A percentile compares a stretch with the other conserved stretches of the same genome.
phyloP scores from a whole-genome alignment of 306 rosid species.

The Medicago lupulina region DNA sequence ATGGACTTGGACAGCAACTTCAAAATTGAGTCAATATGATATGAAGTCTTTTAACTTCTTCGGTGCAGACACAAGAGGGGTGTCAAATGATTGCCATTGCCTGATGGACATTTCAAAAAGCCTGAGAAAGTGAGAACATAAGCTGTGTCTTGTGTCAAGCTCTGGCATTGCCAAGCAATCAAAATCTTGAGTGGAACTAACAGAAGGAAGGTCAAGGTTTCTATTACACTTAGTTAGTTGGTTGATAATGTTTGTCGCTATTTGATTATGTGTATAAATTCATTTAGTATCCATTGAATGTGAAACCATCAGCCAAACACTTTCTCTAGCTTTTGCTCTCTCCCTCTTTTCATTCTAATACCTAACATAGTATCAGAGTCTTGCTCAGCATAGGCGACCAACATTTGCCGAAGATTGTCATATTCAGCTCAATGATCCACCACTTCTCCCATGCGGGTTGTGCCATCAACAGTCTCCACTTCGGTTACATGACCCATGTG shows the following conservation, averaged over 20 bases:
- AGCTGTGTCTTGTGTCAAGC: constrained; percentile 5
- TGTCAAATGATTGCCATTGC: constrained; percentile 10
- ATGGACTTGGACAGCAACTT: constrained; percentile 8
- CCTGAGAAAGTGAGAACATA: constrained; percentile 27
- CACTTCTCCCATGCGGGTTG: no score
- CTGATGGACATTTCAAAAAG: constrained; percentile 13
- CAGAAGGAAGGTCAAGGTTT: constrained; percentile 3
- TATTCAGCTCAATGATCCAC: no score
- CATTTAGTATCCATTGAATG: no score
- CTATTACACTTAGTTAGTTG: background rate
- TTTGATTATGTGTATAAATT: no score
- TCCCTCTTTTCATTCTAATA: background rate
- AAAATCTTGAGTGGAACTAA: constrained; percentile 17
- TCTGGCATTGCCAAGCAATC: constrained; percentile 35
- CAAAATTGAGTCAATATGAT: constrained; percentile 22
- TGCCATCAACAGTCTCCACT: no score
- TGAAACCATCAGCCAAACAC: no score
- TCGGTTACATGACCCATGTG: no score
- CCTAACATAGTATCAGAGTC: no score
- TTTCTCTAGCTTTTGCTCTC: background rate
- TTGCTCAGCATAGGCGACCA: no score
- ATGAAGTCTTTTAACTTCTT: constrained; percentile 9
- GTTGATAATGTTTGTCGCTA: no score
- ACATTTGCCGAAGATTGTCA: no score
- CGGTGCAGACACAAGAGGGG: constrained; percentile 4